Evolutionary conservation across 2,329 filamentous ascomycete genomes (phyloP).

Genomic region (Trichoderma asperellum): DNA sequence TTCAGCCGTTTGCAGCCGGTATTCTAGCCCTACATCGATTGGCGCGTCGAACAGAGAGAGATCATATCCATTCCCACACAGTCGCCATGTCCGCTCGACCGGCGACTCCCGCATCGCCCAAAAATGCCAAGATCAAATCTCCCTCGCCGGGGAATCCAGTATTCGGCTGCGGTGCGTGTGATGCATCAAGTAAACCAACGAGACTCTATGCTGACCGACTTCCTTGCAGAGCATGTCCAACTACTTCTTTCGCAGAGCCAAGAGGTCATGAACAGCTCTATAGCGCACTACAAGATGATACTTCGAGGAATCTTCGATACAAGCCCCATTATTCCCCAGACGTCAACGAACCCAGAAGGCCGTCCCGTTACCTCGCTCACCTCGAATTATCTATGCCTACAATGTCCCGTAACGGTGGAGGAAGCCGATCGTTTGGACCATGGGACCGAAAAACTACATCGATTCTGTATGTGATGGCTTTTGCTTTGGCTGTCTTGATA

Average conservation of each 20-base stretch:
- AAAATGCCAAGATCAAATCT: conserved; percentile 63
- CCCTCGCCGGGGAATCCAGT: conserved; percentile 62
- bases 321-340: conserved; percentile 67
- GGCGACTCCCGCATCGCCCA: conserved; percentile 57
- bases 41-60: conserved; percentile 9
- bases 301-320: conserved; percentile 72
- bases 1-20: neutral
- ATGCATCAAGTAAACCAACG: conserved; percentile 17
- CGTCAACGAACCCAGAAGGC: conserved; percentile 61
- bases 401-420: conserved; percentile 71
- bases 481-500: neutral
- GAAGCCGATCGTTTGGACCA: conserved; percentile 69
- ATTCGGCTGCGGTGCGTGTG: conserved; percentile 64
- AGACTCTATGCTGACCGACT: conserved; percentile 25
- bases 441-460: conserved; percentile 69
- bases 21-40: neutral
- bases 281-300: conserved; percentile 73
- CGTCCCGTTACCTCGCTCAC: conserved; percentile 64
- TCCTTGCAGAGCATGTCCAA: conserved; percentile 69
- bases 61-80: neutral
- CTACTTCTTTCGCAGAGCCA: conserved; percentile 64
- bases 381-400: conserved; percentile 72
- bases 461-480: conserved; percentile 64
- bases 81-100: conserved; percentile 51
- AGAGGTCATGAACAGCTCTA: conserved; percentile 68